phyloP scores from a whole-genome alignment of 2,329 filamentous ascomycete genomes.

The Aspergillus fischeri region DNA sequence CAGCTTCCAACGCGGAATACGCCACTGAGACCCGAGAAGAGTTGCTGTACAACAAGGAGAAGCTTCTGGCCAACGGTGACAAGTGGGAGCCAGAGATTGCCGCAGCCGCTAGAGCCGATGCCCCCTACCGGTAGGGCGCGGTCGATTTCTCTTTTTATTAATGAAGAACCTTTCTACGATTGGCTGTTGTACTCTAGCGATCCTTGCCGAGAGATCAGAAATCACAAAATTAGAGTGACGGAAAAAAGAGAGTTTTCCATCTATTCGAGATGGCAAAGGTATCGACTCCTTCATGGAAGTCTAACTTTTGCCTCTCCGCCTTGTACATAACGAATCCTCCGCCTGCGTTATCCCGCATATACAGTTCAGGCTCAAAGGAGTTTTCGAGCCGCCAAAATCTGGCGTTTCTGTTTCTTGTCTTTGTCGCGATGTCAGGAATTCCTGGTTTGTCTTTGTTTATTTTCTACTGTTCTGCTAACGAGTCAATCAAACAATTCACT shows the following conservation, averaged over 20 bases:
- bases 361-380: slow-evolving; percentile 27
- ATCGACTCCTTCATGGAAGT: slow-evolving; percentile 5
- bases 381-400: slow-evolving; percentile 13
- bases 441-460: slow-evolving; percentile 22
- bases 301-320: slow-evolving; percentile 11
- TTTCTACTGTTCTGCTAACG: slow-evolving; percentile 18
- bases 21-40: slow-evolving; percentile 82
- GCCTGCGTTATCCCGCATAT: slow-evolving; percentile 15
- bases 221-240: not conserved
- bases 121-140: slow-evolving; percentile 71
- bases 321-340: slow-evolving; percentile 31
- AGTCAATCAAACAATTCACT: slow-evolving; percentile 13
- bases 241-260: slow-evolving; percentile 2
- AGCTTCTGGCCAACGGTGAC: slow-evolving; percentile 82
- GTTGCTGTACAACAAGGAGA: slow-evolving; percentile 97
- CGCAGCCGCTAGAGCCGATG: slow-evolving; percentile 85
- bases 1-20: slow-evolving; percentile 68
- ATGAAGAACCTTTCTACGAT: slow-evolving; percentile 1
- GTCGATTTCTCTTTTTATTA: not conserved
- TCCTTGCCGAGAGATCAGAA: not conserved
- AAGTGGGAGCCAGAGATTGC: slow-evolving; percentile 98
- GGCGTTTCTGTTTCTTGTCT: slow-evolving; percentile 24
- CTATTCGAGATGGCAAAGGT: slow-evolving; percentile 9
- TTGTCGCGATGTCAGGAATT: slow-evolving; percentile 23
- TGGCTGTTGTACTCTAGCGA: slow-evolving; percentile 4